phyloP scores from a whole-genome alignment of 1,139 yeast genomes.

The Hemisphaericaspora subhashii region DNA sequence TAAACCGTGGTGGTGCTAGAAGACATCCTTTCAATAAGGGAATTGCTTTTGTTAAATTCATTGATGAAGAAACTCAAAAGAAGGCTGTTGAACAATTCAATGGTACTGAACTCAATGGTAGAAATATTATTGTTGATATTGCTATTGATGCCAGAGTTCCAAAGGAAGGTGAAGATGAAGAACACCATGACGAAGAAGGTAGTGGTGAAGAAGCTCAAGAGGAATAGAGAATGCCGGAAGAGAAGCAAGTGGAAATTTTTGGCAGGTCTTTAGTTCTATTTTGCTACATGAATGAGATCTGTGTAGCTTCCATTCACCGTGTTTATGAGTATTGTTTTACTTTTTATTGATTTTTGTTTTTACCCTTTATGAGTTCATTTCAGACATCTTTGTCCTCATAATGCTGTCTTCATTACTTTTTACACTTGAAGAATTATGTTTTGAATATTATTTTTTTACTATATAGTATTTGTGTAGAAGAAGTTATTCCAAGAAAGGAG shows the following conservation, averaged over 20 bases:
- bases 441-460: background rate
- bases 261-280: background rate
- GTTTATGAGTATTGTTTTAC: no score
- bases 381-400: background rate
- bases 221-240: constrained; percentile 5
- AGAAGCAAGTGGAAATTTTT: background rate
- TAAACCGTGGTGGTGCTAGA: constrained; percentile 38
- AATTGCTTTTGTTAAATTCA: constrained; percentile 60
- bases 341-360: no score
- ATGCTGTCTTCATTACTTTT: background rate
- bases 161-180: constrained; percentile 16
- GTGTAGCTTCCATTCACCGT: no score
- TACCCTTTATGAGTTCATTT: background rate
- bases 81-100: constrained; percentile 52
- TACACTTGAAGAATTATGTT: background rate
- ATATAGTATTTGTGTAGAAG: background rate
- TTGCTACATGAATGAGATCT: no score
- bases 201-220: constrained; percentile 3
- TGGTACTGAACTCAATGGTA: constrained; percentile 53
- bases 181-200: constrained; percentile 8
- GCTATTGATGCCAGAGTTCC: constrained; percentile 53
- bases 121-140: constrained; percentile 53
- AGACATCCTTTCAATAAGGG: constrained; percentile 56
- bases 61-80: constrained; percentile 47
- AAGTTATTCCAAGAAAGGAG: constrained; percentile 7